Evolutionary conservation across 768 basidiomycete species (phyloP).

Genomic region (Gyrodon lividus): DNA sequence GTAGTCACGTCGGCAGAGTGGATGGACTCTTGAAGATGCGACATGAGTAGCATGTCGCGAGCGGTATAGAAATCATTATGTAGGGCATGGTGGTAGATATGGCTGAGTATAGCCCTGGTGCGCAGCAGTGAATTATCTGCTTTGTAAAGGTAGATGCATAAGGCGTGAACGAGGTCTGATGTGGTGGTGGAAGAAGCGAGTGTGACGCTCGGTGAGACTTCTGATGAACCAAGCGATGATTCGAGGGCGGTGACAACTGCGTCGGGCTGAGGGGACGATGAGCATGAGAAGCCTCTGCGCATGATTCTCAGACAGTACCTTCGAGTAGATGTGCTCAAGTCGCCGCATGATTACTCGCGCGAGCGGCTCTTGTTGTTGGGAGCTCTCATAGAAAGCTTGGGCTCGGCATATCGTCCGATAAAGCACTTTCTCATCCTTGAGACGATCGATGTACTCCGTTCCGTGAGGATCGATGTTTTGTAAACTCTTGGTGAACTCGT

Average conservation of each 20-base stretch:
- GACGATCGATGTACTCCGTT: slow-evolving; percentile 95
- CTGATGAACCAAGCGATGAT: slow-evolving; percentile 54
- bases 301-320: slow-evolving; percentile 48
- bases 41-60: slow-evolving; percentile 98
- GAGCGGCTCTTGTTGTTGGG: slow-evolving; percentile 71
- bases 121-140: slow-evolving; percentile 88
- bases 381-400: slow-evolving; percentile 87
- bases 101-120: slow-evolving; percentile 95
- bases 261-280: slow-evolving; percentile 66
- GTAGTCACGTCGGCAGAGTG: slow-evolving; percentile 95
- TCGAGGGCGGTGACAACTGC: slow-evolving; percentile 90
- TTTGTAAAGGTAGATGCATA: slow-evolving; percentile 92
- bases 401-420: slow-evolving; percentile 93
- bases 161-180: slow-evolving; percentile 77
- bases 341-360: slow-evolving; percentile 92
- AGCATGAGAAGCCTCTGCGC: neutral
- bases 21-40: slow-evolving; percentile 95
- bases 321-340: slow-evolving; percentile 96
- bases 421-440: slow-evolving; percentile 93
- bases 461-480: slow-evolving; percentile 99
- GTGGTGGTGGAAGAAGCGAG: slow-evolving; percentile 56
- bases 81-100: slow-evolving; percentile 95
- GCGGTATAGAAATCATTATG: slow-evolving; percentile 97
- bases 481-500: slow-evolving; percentile 95
- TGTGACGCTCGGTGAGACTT: slow-evolving; percentile 61